Evolutionary conservation across 306 rosid species (phyloP), one percentile per base, ranked within the genome.

Genomic region (Trifolium subterraneum): DNA sequence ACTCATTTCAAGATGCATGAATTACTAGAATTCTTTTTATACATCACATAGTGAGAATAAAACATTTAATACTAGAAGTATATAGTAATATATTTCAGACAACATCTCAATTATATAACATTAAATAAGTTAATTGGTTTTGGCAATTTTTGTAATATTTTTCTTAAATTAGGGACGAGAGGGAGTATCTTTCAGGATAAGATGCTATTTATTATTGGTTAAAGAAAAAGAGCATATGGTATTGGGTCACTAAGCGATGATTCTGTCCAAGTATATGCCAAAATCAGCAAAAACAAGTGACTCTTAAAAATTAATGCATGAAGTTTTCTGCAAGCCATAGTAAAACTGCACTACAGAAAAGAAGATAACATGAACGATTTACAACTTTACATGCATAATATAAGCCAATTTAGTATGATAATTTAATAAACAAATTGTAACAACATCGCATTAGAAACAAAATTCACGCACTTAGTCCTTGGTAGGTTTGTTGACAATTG

Each of bases 231-330:
- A 22, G 35, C 19, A 64, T 18, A 67, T 19, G 52, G 23, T 7
- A 71, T 16, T 12, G 29, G 74, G 45, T 6, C 69, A 15, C 23
- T 11, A 62, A 44, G 20, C 22, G 54, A 63, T 29, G 45, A 27
- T 42, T 11, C 4, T 1, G 0, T 22, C 42, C 25, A 22, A 22
- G 25, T 22, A 10, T 44, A 44, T 27, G 31, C 45, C 22, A 36
- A 68, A 33, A 41, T 27, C 38, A 54, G 55, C 27, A 20, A 56
- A 70, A 64, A 58, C 22, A 64, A 48, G 4, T 55, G 64, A 45
- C 16, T 50, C 20, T 6, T 14, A 4, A 45, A 14, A 14, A 45
- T 14, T 14, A 14, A 45, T 45, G 16, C 51, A 13, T 45, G 51
- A 13, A 45, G 5, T 12, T 45, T 45, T 45, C 51, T 45, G 6